Base-by-base conservation (phyloP, 139 green algal species). In the Micromonas commoda region DNA sequence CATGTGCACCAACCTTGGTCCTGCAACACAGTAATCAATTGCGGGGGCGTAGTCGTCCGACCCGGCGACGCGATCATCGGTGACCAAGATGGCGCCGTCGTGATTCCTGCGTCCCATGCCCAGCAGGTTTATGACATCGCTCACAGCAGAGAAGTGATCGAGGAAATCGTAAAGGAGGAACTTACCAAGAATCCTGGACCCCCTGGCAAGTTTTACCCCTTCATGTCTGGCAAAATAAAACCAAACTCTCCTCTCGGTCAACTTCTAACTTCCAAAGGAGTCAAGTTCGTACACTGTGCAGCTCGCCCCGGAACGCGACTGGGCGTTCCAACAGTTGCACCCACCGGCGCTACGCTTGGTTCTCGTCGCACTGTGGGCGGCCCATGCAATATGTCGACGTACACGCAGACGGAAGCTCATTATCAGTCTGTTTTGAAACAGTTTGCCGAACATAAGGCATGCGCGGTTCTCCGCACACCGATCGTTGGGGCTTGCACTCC, bases 121-220 rank as follows among this genome's bases (percentile, higher is more conserved):
- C 65, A 81, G 64, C 28, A 81, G 77, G 77, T 81, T 51, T 81
- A 81, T 66, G 77, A 81, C 51, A 81, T 81, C 65, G 77, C 77
- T 45, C 77, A 81, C 77, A 64, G 26, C 19, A 45, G 77, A 16
- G 77, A 81, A 13, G 53, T 71, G 3, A 32, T 81, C 24, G 77
- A 81, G 66, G 66, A 77, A 21, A 70, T 81, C 29, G 66, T 81
- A 24, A 81, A 81, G 66, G 57, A 71, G 65, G 65, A 81, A 66
- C 57, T 81, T 6, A 31, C 39, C 19, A 28, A 64, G 19, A 76
- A 81, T 28, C 65, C 65, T 1, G 65, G 77, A 0, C 77, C 77
- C 9, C 77, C 77, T 9, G 77, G 77, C 9, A 53, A 33, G 13
- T 81, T 65, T 64, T 81, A 81, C 70, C 77, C 77, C 6, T 81